phyloP scores from a whole-genome alignment of 805 yeast species.

The Metschnikowia rubicola region DNA sequence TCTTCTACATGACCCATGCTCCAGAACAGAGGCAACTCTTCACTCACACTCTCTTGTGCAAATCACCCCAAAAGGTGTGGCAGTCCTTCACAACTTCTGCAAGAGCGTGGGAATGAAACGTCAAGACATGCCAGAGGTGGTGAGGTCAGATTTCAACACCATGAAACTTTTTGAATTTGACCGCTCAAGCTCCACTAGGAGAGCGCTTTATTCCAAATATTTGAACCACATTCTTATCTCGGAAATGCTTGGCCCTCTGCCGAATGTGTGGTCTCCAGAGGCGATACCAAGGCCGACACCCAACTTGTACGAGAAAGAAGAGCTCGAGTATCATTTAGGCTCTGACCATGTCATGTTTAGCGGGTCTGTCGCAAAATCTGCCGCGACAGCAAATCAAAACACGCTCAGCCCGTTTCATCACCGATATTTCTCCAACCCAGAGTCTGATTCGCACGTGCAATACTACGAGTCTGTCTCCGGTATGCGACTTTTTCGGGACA shows the following conservation, averaged over 20 bases:
- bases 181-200: constrained; percentile 51
- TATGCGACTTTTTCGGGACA: constrained; percentile 51
- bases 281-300: constrained; percentile 45
- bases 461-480: constrained; percentile 71
- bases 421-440: constrained; percentile 81
- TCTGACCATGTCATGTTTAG: constrained; percentile 5
- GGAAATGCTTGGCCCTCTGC: constrained; percentile 58
- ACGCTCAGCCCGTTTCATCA: constrained; percentile 58
- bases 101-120: constrained; percentile 50
- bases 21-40: constrained; percentile 56
- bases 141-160: constrained; percentile 60
- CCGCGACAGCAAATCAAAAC: background rate
- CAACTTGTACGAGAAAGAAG: constrained; percentile 5
- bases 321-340: constrained; percentile 1
- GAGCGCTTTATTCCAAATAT: constrained; percentile 57
- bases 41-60: constrained; percentile 50
- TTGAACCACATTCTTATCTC: constrained; percentile 64
- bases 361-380: background rate
- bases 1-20: constrained; percentile 70
- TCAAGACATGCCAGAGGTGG: constrained; percentile 39
- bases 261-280: constrained; percentile 67
- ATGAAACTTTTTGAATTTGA: constrained; percentile 70
- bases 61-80: constrained; percentile 90
- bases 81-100: constrained; percentile 60
- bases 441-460: constrained; percentile 76